phyloP scores from a whole-genome alignment of 306 rosid species.

The Carpinus viminea region DNA sequence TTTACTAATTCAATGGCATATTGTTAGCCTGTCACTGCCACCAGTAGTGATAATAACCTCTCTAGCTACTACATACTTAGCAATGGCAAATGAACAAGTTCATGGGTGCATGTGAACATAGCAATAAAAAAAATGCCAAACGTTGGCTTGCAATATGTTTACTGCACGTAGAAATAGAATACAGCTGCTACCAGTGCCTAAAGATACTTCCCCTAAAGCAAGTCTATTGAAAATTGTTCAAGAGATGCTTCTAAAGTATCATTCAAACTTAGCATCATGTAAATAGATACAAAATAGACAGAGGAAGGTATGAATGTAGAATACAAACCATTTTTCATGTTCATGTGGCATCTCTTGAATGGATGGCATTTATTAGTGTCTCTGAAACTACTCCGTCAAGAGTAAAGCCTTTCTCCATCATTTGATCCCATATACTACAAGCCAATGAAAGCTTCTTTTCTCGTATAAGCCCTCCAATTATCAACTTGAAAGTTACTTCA shows the following conservation, averaged over 20 bases:
- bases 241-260: neutral
- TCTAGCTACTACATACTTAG: neutral
- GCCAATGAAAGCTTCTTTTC: slow-evolving; percentile 62
- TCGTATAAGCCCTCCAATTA: slow-evolving; percentile 75
- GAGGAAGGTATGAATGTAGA: slow-evolving; percentile 16
- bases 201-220: neutral
- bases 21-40: neutral
- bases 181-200: neutral
- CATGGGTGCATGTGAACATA: neutral
- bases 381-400: slow-evolving; percentile 65
- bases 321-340: slow-evolving; percentile 26
- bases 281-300: neutral
- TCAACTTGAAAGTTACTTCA: slow-evolving; percentile 81
- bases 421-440: slow-evolving; percentile 85
- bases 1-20: neutral
- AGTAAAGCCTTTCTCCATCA: slow-evolving; percentile 95
- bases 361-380: slow-evolving; percentile 60
- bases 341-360: slow-evolving; percentile 48
- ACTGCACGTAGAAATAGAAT: neutral
- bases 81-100: neutral
- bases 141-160: neutral
- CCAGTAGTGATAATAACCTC: neutral
- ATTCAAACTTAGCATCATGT: slow-evolving; percentile 5
- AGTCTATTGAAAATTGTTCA: neutral
- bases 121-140: neutral